Evolutionary conservation across 768 basidiomycete species (phyloP).

Genomic region (Suillus ampliporus): DNA sequence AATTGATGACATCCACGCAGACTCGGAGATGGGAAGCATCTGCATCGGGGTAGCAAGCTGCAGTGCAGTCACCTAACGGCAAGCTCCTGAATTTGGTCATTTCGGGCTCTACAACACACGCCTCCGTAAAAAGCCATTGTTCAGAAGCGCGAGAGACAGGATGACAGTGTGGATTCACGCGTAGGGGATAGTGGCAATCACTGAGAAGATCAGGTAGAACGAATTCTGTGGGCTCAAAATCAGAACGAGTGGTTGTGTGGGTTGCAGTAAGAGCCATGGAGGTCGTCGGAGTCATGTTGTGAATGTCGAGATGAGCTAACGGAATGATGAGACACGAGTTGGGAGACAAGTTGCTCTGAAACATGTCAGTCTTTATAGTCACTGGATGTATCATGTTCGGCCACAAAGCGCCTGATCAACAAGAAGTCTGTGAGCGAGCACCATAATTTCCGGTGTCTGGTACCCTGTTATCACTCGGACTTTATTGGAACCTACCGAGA

Average conservation of each 20-base stretch:
- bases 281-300: neutral
- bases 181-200: neutral
- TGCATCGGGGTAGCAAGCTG: constrained; percentile 64
- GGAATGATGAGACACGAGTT: neutral
- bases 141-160: neutral
- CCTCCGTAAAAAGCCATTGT: neutral
- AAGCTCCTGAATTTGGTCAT: constrained; percentile 47
- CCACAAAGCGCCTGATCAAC: too few species aligned
- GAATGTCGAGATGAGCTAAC: neutral
- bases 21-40: constrained; percentile 64
- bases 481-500: too few species aligned
- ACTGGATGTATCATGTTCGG: too few species aligned
- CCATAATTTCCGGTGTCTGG: too few species aligned
- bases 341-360: neutral
- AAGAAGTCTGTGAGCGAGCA: too few species aligned
- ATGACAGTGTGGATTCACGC: neutral
- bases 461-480: too few species aligned
- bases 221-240: neutral
- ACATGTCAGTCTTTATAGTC: neutral
- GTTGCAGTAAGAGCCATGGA: neutral
- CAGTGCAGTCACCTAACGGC: constrained; percentile 59
- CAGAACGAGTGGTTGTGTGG: neutral
- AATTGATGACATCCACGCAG: constrained; percentile 69
- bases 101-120: constrained; percentile 29
- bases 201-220: neutral